Base-by-base conservation (phyloP, 768 basidiomycete genomes). In the Galerina marginata region DNA sequence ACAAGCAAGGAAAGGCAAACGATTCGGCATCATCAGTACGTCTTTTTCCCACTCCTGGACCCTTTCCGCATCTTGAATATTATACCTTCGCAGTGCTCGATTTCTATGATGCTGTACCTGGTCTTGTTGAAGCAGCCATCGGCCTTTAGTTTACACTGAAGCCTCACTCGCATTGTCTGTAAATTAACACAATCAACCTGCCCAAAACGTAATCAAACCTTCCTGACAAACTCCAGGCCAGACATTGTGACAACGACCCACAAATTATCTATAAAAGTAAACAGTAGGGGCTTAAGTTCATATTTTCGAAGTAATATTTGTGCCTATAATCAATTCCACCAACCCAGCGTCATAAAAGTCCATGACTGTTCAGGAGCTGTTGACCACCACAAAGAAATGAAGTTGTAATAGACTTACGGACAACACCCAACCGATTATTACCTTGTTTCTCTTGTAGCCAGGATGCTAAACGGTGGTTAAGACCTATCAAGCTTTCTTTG, bases 21-120 rank as follows among this genome's bases (percentile, higher is more conserved):
- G 82, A 37, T 78, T 81, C 62, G 82, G 82, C 3, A 72, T 82
- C 36, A 75, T 84, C 54, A 79, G 81, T 83, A 57, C 29, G 81
- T 77, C 23, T 11, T 48, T 36, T 12, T 25, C 36, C 11, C 0
- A 3, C 4, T 40, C 23, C 15, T n/a, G 51, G 4, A 12, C 48
- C 51, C 37, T 12, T 51, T 20, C 15, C 20, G 26, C 25, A 47
- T 20, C 29, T 15, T n/a, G 16, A 16, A 26, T 38, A 46, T 37
- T 44, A 20, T 25, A 6, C 44, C 38, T 58, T 45, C 33, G 2
- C 46, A 83, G 82, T 83, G 76, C 71, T 82, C 39, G 82, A 82
- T 65, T 83, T 83, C 61, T 83, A 80, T 62, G 75, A 81, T 58
- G 72, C 71, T 37, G 75, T 79, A 20, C 81, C 81, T 16, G 80